Conservation (phyloP, 2,329 filamentous ascomycete species). For the Bretziella fagacearum region DNA sequence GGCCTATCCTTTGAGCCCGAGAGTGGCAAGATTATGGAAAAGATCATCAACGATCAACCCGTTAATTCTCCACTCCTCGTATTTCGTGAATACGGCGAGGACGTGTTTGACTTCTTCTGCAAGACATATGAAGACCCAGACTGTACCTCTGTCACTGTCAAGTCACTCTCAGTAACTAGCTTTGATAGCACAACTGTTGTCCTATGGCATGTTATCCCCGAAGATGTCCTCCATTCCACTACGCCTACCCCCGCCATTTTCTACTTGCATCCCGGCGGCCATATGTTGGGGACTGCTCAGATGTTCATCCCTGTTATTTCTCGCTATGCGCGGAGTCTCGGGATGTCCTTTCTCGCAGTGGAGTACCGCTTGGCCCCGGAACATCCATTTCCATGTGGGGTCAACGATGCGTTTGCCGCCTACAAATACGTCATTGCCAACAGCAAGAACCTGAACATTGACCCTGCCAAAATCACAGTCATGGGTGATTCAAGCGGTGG, state of each 20-base stretch:
- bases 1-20: background rate
- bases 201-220: constrained; percentile 12
- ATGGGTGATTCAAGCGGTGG: constrained; percentile 18
- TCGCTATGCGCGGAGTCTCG: constrained; percentile 18
- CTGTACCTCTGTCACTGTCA: background rate
- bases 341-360: constrained; percentile 23
- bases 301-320: constrained; percentile 19
- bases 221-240: background rate
- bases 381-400: constrained; percentile 22
- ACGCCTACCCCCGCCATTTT: constrained; percentile 20
- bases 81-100: background rate
- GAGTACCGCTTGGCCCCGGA: constrained; percentile 30
- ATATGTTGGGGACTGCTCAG: constrained; percentile 21
- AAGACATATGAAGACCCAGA: constrained; percentile 4
- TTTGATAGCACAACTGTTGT: constrained; percentile 15
- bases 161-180: constrained; percentile 14
- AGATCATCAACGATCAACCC: background rate
- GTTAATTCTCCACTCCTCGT: background rate
- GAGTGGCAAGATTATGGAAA: background rate
- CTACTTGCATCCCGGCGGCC: constrained; percentile 28
- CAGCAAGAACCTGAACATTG: constrained; percentile 16
- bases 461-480: constrained; percentile 16
- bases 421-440: constrained; percentile 18
- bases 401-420: constrained; percentile 23
- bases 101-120: background rate